Conservation (phyloP, 2,329 filamentous ascomycete genomes). For the Fusarium sp. region DNA sequence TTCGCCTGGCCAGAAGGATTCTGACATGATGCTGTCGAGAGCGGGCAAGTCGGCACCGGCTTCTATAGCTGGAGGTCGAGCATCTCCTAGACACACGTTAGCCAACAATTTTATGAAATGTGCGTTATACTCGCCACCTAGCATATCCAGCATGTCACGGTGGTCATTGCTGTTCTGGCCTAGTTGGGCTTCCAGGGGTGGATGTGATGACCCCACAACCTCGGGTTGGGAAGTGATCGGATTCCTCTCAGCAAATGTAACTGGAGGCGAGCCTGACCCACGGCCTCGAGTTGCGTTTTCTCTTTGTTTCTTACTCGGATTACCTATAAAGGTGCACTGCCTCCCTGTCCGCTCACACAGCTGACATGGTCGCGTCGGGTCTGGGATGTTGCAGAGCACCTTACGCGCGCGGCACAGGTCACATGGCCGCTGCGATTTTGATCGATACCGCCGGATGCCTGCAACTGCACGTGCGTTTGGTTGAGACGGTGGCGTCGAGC, state of each 20-base stretch:
- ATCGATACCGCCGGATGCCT: slow-evolving; percentile 36
- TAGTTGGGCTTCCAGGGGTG: no score
- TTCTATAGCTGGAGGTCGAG: neutral
- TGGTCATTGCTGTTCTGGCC: neutral
- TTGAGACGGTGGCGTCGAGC: neutral
- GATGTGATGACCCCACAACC: no score
- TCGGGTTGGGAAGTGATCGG: no score
- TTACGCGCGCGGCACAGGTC: slow-evolving; percentile 45
- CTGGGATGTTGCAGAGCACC: slow-evolving; percentile 48
- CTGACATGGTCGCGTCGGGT: slow-evolving; percentile 45
- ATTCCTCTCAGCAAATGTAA: neutral
- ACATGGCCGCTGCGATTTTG: slow-evolving; percentile 43
- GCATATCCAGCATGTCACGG: neutral
- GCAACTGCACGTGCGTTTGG: slow-evolving; percentile 3
- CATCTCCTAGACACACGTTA: neutral
- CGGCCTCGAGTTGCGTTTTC: neutral
- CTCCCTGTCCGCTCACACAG: slow-evolving; percentile 44
- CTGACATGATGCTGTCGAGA: slow-evolving; percentile 8
- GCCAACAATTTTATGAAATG: no score
- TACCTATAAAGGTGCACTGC: slow-evolving; percentile 44
- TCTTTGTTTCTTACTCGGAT: slow-evolving; percentile 32
- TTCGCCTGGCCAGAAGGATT: neutral
- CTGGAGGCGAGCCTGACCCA: neutral
- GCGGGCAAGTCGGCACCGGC: neutral
- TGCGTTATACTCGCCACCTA: neutral